Percentiles rank a stretch among this genome's conserved stretches.
Conservation (phyloP, 2,329 filamentous ascomycete genomes). For the Chaetomium globosum region DNA sequence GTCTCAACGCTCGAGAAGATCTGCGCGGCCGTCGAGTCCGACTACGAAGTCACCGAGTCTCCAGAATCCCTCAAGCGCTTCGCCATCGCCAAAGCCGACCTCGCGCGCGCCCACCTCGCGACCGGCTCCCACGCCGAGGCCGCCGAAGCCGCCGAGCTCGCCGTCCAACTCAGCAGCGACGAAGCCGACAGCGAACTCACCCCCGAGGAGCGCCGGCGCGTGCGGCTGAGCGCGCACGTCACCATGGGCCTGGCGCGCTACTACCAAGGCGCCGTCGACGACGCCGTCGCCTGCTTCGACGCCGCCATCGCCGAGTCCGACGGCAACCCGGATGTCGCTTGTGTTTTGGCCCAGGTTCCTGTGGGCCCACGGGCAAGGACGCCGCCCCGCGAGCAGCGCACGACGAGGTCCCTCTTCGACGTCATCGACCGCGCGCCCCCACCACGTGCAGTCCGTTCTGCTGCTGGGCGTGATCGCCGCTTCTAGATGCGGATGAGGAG, state of each 20-base stretch:
- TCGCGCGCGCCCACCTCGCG: constrained; percentile 81
- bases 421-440: constrained; percentile 73
- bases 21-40: constrained; percentile 65
- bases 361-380: constrained; percentile 84
- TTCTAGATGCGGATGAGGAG: constrained; percentile 78
- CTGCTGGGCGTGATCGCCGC: constrained; percentile 82
- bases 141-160: constrained; percentile 76
- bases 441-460: constrained; percentile 77
- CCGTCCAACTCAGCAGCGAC: constrained; percentile 76
- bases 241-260: constrained; percentile 84
- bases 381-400: constrained; percentile 72
- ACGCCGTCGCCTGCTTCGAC: constrained; percentile 78
- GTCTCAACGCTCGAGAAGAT: constrained; percentile 60
- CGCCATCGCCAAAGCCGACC: constrained; percentile 81
- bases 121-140: constrained; percentile 66
- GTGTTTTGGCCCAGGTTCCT: constrained; percentile 85
- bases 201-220: constrained; percentile 65
- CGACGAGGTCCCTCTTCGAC: constrained; percentile 75
- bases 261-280: constrained; percentile 65
- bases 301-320: constrained; percentile 75
- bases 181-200: constrained; percentile 68
- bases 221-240: constrained; percentile 80
- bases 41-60: constrained; percentile 85
- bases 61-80: constrained; percentile 71
- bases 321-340: constrained; percentile 79